A percentile compares a stretch with the other conserved stretches of the same genome.
Evolutionary conservation across 306 rosid genomes (phyloP).

Genomic region (Styphnolobium japonicum): DNA sequence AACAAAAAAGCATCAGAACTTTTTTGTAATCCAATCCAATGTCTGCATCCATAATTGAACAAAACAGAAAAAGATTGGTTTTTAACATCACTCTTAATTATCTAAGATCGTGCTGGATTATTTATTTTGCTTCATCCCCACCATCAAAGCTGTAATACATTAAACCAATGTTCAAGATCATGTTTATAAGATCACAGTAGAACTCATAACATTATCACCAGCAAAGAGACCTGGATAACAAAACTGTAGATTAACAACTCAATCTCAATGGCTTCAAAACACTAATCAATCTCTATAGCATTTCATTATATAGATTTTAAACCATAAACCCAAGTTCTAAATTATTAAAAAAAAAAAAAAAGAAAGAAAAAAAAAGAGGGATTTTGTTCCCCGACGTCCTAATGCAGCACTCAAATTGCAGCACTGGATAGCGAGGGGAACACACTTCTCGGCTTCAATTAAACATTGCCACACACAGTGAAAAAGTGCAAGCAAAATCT

Average conservation of each 20-base stretch:
- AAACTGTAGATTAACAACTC: neutral
- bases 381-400: constrained; percentile 85
- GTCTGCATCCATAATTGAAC: no score
- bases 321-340: neutral
- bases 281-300: neutral
- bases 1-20: no score
- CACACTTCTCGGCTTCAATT: constrained; percentile 44
- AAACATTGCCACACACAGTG: constrained; percentile 11
- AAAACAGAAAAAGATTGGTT: neutral
- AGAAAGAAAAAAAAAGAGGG: no score
- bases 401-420: constrained; percentile 30
- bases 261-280: neutral
- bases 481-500: constrained; percentile 14
- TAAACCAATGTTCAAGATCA: fast-evolving
- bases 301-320: neutral
- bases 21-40: no score
- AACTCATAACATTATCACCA: neutral
- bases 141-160: neutral
- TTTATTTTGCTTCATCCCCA: constrained; percentile 37
- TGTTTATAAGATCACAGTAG: no score
- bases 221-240: neutral
- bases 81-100: constrained; percentile 17
- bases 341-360: no score
- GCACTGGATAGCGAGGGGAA: constrained; percentile 82
- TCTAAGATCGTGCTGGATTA: constrained; percentile 52